Evolutionary conservation across 2,329 filamentous ascomycete genomes (phyloP).

Genomic region (Cytospora piceae): DNA sequence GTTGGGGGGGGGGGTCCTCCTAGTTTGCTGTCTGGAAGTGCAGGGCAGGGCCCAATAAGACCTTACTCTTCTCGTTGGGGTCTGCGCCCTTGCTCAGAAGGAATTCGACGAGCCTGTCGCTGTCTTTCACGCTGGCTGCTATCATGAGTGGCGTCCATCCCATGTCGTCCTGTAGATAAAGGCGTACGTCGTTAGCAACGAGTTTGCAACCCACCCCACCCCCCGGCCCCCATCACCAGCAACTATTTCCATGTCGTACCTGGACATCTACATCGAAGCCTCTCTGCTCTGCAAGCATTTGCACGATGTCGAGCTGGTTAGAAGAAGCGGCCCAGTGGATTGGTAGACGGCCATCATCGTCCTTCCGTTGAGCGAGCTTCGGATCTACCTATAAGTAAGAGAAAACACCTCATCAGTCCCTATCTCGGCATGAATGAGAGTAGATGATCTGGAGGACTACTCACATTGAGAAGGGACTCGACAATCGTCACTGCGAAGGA

Average conservation of each 20-base stretch:
- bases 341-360: conserved; percentile 86
- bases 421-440: background rate
- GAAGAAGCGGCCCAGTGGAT: conserved; percentile 94
- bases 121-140: conserved; percentile 73
- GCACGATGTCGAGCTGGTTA: conserved; percentile 75
- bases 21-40: no score
- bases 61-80: conserved; percentile 70
- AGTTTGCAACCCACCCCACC: background rate
- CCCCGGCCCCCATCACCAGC: background rate
- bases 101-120: conserved; percentile 68
- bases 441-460: conserved; percentile 29
- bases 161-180: conserved; percentile 63
- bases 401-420: background rate
- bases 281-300: conserved; percentile 70
- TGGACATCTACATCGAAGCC: conserved; percentile 84
- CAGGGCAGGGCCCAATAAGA: background rate
- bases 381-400: conserved; percentile 66
- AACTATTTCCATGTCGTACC: conserved; percentile 46
- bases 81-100: conserved; percentile 73
- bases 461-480: conserved; percentile 74
- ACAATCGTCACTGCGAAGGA: conserved; percentile 63
- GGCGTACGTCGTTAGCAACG: conserved; percentile 4
- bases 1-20: background rate
- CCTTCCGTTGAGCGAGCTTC: conserved; percentile 71
- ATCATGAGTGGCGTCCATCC: conserved; percentile 90